A percentile compares a stretch with the other conserved stretches of the same genome.
phyloP scores from a whole-genome alignment of 2,329 filamentous ascomycete genomes.

The Bipolaris oryzae region DNA sequence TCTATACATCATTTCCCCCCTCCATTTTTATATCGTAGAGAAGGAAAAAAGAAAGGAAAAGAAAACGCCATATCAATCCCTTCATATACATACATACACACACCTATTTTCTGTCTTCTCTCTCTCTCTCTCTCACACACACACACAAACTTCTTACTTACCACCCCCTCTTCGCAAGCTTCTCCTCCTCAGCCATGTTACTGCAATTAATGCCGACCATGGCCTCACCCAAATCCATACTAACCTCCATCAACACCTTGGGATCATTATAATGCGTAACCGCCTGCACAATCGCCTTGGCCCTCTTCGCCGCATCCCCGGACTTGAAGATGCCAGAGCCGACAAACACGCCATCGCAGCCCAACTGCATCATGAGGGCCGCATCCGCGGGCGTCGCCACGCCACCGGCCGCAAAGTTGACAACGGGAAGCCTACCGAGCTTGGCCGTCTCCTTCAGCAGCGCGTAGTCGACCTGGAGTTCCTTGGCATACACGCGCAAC shows the following conservation, averaged over 20 bases:
- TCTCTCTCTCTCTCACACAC: too few relatives aligned
- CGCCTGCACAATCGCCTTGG: constrained; percentile 92
- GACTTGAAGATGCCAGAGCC: constrained; percentile 98
- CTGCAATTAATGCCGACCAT: constrained; percentile 95
- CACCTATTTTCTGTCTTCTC: background rate
- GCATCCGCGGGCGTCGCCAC: constrained; percentile 99
- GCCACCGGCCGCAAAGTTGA: constrained; percentile 98
- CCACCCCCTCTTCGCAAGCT: constrained; percentile 85
- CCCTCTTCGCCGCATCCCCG: constrained; percentile 85
- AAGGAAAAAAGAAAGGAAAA: background rate
- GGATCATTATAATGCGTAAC: constrained; percentile 89
- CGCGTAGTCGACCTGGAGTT: constrained; percentile 77
- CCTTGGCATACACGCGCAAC: constrained; percentile 77
- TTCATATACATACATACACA: background rate
- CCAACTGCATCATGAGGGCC: constrained; percentile 98
- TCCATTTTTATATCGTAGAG: too few relatives aligned
- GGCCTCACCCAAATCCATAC: constrained; percentile 88
- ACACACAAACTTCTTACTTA: constrained; percentile 45
- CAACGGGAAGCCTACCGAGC: constrained; percentile 86
- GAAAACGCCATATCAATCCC: background rate
- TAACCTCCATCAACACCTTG: constrained; percentile 84
- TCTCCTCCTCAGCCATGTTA: constrained; percentile 77
- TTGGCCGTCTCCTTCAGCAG: constrained; percentile 86
- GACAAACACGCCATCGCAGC: constrained; percentile 97
- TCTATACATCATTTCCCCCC: background rate